phyloP scores from a whole-genome alignment of 108 stramenopile genomes.

The Asterionellopsis glacialis region DNA sequence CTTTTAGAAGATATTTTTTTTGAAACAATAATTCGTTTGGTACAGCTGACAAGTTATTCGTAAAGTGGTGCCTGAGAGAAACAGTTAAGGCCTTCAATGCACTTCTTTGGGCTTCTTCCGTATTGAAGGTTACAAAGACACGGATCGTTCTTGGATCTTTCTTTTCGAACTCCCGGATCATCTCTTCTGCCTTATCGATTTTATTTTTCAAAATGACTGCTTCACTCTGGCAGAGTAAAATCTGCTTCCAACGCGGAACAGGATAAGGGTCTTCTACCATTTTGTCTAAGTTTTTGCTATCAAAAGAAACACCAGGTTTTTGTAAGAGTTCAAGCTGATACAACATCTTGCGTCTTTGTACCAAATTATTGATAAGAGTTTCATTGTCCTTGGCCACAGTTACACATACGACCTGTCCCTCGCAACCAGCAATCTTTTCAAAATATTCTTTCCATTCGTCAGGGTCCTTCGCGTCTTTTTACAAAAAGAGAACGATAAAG shows the following conservation, averaged over 20 bases:
- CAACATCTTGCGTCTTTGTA: conserved; percentile 7
- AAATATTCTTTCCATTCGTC: conserved; percentile 67
- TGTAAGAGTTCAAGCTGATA: conserved; percentile 3
- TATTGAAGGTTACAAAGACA: conserved; percentile 29
- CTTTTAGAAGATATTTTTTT: neutral
- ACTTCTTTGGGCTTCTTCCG: conserved; percentile 12
- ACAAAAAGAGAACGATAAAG: conserved; percentile 5
- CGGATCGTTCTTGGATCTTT: neutral
- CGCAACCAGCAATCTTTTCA: conserved; percentile 17
- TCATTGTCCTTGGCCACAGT: conserved; percentile 20
- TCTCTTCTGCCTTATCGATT: conserved; percentile 28
- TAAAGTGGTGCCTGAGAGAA: conserved; percentile 3
- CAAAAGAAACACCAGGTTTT: neutral
- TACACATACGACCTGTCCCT: conserved; percentile 17
- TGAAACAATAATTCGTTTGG: neutral
- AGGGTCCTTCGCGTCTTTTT: conserved; percentile 45
- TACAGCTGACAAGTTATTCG: neutral
- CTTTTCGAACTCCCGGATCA: conserved; percentile 21
- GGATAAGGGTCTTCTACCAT: neutral
- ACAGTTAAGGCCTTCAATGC: conserved; percentile 3
- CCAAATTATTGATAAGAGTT: conserved; percentile 14
- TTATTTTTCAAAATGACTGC: neutral
- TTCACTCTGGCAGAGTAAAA: neutral
- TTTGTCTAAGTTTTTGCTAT: conserved; percentile 5
- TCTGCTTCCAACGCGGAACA: neutral